These are phyloP conservation scores for Boletellus ananiceps DNA, from an alignment of 768 basidiomycete genomes.

Conservation along the genomic window DNA sequence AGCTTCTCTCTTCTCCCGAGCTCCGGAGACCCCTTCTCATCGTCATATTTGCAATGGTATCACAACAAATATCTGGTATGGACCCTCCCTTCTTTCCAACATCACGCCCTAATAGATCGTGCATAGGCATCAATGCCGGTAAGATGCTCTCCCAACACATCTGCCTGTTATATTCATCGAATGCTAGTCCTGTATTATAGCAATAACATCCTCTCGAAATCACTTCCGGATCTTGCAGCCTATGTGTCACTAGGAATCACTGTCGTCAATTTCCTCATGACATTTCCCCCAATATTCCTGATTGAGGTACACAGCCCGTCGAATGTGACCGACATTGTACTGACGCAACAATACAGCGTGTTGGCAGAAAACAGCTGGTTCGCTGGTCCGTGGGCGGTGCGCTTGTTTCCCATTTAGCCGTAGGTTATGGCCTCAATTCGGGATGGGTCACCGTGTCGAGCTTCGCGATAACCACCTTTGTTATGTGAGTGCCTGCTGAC, in stretches of 20 bases:
- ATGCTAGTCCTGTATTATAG: slow-evolving; percentile 81
- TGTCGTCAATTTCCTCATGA: slow-evolving; percentile 69
- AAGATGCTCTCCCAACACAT: slow-evolving; percentile 4
- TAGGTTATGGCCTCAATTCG: slow-evolving; percentile 68
- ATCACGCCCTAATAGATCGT: slow-evolving; percentile 3
- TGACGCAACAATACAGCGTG: slow-evolving; percentile 40
- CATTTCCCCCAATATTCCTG: slow-evolving; percentile 80
- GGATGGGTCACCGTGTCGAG: slow-evolving; percentile 61
- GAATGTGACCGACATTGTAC: slow-evolving; percentile 1
- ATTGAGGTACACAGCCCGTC: slow-evolving; percentile 56
- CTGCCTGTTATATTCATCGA: background rate
- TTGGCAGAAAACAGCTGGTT: slow-evolving; percentile 73
- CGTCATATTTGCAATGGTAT: slow-evolving; percentile 66
- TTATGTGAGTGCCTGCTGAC: slow-evolving; percentile 52
- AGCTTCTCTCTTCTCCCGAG: slow-evolving; percentile 49
- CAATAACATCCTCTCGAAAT: slow-evolving; percentile 77
- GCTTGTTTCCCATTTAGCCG: slow-evolving; percentile 54
- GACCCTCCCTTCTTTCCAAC: background rate
- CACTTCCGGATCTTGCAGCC: slow-evolving; percentile 74
- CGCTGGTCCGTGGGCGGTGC: slow-evolving; percentile 62
- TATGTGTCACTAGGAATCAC: slow-evolving; percentile 84
- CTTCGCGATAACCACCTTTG: slow-evolving; percentile 70
- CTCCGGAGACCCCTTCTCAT: slow-evolving; percentile 60
- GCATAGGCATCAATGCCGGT: slow-evolving; percentile 73
- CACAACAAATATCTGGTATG: slow-evolving; percentile 75